Base-by-base conservation (phyloP, 2,329 filamentous ascomycete species). In the Beauveria scarabaeidicola region DNA sequence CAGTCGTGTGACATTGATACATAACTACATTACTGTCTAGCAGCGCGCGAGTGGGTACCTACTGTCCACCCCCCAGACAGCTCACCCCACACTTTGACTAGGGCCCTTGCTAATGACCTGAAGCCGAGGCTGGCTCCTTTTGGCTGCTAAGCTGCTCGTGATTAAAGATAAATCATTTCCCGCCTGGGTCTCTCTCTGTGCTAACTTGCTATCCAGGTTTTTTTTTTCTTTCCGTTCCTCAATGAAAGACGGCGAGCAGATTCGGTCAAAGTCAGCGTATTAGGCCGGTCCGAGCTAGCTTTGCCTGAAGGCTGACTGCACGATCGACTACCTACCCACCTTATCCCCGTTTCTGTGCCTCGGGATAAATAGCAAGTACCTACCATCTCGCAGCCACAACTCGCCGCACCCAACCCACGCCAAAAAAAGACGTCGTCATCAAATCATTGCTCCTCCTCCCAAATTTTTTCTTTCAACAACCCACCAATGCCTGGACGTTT, bases 61-160 rank as follows among this genome's bases (percentile, higher is more conserved):
- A 46, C 15, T 46, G 38, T 54, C 52, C 44, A 57, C 11, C 54
- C 54, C 54, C 44, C 54, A 29, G 44, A 57, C 46, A 48, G 61
- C 63, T 66, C 68, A 62, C 57, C 55, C 46, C 55, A 51, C 54
- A 57, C 10, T 41, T n/a, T 50, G 15, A n/a, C 17, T 38, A 48
- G 11, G 6, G 29, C 25, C n/a, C 19, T 11, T 56, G 43, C 17
- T 41, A 15, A 29, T 10, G 41, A 36, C n/a, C 53, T 41, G 55
- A 43, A 58, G 55, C 55, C 55, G 55, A 58, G 55, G 56, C 56
- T 52, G n/a, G n/a, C 13, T 46, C 10, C 29, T 27, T 47, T 47
- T 32, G 41, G 7, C 53, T 29, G 53, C 41, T 2, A 32, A 32
- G 32, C 32, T 36, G 32, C 32, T 47, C 40, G 43, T 48, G 41